Conservation (phyloP, 1,284 basidiomycete genomes). For the Sporisorium exsertum region DNA sequence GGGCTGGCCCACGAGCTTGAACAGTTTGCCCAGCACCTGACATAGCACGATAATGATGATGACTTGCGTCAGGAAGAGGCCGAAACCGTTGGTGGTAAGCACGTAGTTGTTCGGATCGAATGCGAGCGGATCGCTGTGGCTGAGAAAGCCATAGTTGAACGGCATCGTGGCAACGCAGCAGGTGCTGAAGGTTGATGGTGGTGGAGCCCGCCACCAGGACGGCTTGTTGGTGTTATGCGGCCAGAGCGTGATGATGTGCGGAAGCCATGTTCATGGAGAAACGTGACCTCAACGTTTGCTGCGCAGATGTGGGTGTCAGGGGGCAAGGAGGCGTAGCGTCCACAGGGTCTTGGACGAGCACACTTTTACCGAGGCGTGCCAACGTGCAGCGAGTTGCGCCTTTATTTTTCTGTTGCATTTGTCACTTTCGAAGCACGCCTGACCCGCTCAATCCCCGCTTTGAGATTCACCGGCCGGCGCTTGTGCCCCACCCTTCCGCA, state of each 20-base stretch:
- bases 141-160: constrained; percentile 46
- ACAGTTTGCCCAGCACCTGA: constrained; percentile 42
- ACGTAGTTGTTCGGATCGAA: constrained; percentile 46
- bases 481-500: too few relatives aligned
- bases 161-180: constrained; percentile 5
- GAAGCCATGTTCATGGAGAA: background rate
- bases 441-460: background rate
- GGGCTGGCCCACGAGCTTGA: constrained; percentile 49
- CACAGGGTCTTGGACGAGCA: background rate
- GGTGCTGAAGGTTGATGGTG: background rate
- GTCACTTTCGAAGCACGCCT: background rate
- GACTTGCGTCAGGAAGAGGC: constrained; percentile 50
- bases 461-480: too few relatives aligned
- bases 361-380: too few relatives aligned
- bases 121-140: constrained; percentile 44
- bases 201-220: background rate
- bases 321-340: background rate
- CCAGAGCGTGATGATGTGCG: constrained; percentile 2
- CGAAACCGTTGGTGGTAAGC: constrained; percentile 50
- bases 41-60: constrained; percentile 55
- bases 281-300: background rate
- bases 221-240: constrained; percentile 1
- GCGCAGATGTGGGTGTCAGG: background rate
- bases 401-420: background rate
- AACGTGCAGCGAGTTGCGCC: background rate